Evolutionary conservation across 495 filamentous ascomycete species (phyloP).

Genomic region (Saxispiralis lemnorum): DNA sequence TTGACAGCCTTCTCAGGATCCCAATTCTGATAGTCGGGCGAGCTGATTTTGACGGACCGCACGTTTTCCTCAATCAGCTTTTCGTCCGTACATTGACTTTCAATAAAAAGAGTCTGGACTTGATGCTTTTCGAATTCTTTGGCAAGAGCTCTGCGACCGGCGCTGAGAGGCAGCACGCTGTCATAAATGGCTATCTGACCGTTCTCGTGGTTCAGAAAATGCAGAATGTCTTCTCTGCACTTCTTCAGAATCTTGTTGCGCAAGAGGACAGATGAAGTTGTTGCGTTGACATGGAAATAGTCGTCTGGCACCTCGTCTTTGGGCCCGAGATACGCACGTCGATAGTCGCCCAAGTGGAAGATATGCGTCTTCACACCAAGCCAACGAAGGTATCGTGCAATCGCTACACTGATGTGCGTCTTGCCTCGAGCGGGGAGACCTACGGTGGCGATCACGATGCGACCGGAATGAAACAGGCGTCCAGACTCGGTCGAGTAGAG

Average conservation of each 20-base stretch:
- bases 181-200: slow-evolving; percentile 98
- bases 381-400: slow-evolving; percentile 92
- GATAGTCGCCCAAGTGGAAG: slow-evolving; percentile 94
- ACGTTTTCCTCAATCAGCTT: slow-evolving; percentile 95
- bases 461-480: slow-evolving; percentile 86
- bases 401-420: slow-evolving; percentile 92
- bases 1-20: slow-evolving; percentile 74
- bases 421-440: slow-evolving; percentile 92
- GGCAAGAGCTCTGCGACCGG: slow-evolving; percentile 68
- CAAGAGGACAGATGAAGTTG: slow-evolving; percentile 66
- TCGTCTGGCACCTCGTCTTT: slow-evolving; percentile 84
- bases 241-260: slow-evolving; percentile 95
- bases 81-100: slow-evolving; percentile 85
- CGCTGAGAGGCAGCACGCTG: slow-evolving; percentile 82
- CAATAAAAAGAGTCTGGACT: slow-evolving; percentile 88
- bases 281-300: slow-evolving; percentile 94
- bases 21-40: slow-evolving; percentile 95
- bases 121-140: slow-evolving; percentile 95
- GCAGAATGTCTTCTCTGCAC: slow-evolving; percentile 91
- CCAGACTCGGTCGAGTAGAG: slow-evolving; percentile 96
- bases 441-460: slow-evolving; percentile 93
- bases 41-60: slow-evolving; percentile 89
- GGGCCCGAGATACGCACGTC: slow-evolving; percentile 71
- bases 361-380: slow-evolving; percentile 94
- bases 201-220: slow-evolving; percentile 89